Base-by-base conservation (phyloP, 2,329 filamentous ascomycete genomes). In the Hypoxylon rubiginosum region DNA sequence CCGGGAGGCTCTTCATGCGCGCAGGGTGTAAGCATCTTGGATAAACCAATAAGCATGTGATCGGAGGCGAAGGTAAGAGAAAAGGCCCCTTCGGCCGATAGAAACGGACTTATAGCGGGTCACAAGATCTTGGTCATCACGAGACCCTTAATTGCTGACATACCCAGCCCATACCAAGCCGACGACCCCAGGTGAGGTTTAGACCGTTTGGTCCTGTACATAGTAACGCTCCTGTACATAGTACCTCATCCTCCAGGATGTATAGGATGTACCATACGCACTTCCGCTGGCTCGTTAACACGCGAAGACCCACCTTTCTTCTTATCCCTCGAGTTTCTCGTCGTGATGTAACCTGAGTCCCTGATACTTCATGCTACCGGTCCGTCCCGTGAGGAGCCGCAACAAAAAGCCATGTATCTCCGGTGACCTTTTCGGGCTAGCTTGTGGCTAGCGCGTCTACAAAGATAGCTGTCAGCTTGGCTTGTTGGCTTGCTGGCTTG, bases 241-340 rank as follows among this genome's bases (percentile, higher is more conserved):
- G 13, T 48, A 48, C 45, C 45, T 48, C 45, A 26, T 48, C 45
- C 45, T 48, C 45, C 24, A 46, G 19, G 43, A 46, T 26, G 10
- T 21, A 46, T 21, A 39, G 34, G 34, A 15, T n/a, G 34, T 39
- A 39, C 34, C 4, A n/a, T n/a, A 39, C 34, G 34, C 34, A 39
- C 34, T 34, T 34, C 32, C 32, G 32, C 32, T 39, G 34, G 45
- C 45, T 48, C 43, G 43, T 24, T 21, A 21, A 48, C 45, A 48
- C 45, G 45, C 45, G 45, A 7, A 48, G 45, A 7, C 21, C 45
- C 45, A 48, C 45, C 17, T 48, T 15, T 24, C 21, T 7, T 13
- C 4, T 13, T 9, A 30, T 43, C 39, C 39, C 39, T 17, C 17
- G 15, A 43, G n/a, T 24, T 24, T 24, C 21, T 24, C 28, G 6